Base-by-base conservation (phyloP, 129 eudicot genomes). In the Silybum marianum region DNA sequence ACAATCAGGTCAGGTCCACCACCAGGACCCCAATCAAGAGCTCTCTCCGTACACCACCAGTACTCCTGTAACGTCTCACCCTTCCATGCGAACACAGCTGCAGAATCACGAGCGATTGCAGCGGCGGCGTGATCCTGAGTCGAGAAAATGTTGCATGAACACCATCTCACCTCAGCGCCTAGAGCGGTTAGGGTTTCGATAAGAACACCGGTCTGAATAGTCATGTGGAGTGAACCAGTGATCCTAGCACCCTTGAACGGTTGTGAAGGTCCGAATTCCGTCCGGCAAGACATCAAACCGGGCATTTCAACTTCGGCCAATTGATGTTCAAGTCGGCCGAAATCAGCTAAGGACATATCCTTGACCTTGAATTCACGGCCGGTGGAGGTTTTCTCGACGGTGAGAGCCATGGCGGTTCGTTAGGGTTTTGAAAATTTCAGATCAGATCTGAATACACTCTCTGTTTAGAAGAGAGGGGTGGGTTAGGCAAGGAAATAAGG, bases 1-100 rank as follows among this genome's bases (percentile, higher is more conserved):
- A 87, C 83, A 1, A 87, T 87, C 69, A 87, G 28, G 63, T 87
- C 82, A 3, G 90, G 90, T 34, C 90, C 90, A 36, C 87, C 87
- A 28, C 66, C 89, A 0, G 82, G 82, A 0, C 79, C 89, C 85
- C 90, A 83, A 32, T 83, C 87, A 0, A 83, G 80, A 0, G 89
- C 84, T n/a, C 89, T 23, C 40, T 86, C 82, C 9, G 89, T 87
- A 24, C 89, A 82, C 84, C 86, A 86, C 89, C 86, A 86, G 69
- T 86, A 82, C 26, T 86, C 89, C 84, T 82, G 81, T 0, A 86
- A 73, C 0, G 86, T 86, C 28, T 86, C 86, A 11, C 86, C 89
- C 26, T 82, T 82, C 89, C 86, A 82, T 38, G 89, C 86, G 78
- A 82, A 82, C 69, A 86, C 89, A 1, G 84, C 84, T 3, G 86